A percentile compares a stretch with the other conserved stretches of the same genome.
phyloP scores from a whole-genome alignment of 768 basidiomycete species.

The Lactarius hatsudake region DNA sequence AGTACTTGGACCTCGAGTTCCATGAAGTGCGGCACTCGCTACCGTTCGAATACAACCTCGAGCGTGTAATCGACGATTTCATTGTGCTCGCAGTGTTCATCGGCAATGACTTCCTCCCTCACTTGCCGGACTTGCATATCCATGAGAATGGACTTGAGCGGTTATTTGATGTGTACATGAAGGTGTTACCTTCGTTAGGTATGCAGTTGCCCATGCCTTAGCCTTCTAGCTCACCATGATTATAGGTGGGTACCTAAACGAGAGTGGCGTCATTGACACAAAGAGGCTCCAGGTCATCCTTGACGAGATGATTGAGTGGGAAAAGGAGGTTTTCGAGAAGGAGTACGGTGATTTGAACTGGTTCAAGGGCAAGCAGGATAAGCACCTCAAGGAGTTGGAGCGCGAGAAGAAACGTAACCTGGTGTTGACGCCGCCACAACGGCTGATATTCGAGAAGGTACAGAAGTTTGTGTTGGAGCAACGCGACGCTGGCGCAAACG shows the following conservation, averaged over 20 bases:
- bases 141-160: slow-evolving; percentile 94
- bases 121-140: slow-evolving; percentile 95
- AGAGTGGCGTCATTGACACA: slow-evolving; percentile 78
- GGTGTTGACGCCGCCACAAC: slow-evolving; percentile 75
- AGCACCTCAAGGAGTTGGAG: slow-evolving; percentile 66
- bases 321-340: slow-evolving; percentile 87
- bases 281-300: slow-evolving; percentile 81
- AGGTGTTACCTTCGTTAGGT: slow-evolving; percentile 76
- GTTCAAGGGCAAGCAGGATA: slow-evolving; percentile 91
- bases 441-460: slow-evolving; percentile 75
- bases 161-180: slow-evolving; percentile 95
- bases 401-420: slow-evolving; percentile 45
- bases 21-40: slow-evolving; percentile 61
- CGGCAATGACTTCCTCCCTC: slow-evolving; percentile 96
- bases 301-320: slow-evolving; percentile 85
- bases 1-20: slow-evolving; percentile 97
- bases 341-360: slow-evolving; percentile 88
- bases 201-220: slow-evolving; percentile 26
- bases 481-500: slow-evolving; percentile 38
- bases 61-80: slow-evolving; percentile 97
- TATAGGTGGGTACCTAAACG: slow-evolving; percentile 90
- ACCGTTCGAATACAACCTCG: slow-evolving; percentile 83
- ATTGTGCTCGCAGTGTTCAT: slow-evolving; percentile 95
- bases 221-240: not conserved
- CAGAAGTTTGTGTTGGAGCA: slow-evolving; percentile 64